Conservation (phyloP, 2,329 filamentous ascomycete species). For the Boeremia exigua region DNA sequence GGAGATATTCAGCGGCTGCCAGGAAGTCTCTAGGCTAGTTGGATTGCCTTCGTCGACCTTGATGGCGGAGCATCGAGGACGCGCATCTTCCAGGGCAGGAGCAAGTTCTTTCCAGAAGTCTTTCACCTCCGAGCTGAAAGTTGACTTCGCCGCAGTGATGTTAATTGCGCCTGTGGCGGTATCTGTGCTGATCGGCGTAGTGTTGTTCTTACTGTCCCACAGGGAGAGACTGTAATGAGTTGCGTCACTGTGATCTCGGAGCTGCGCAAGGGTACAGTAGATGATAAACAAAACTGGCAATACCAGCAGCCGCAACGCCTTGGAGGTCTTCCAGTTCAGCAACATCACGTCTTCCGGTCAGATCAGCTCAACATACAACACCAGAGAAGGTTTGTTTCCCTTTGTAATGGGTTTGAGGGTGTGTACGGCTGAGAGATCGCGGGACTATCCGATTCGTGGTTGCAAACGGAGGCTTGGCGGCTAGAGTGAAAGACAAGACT, state of each 20-base stretch:
- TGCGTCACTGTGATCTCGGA: not conserved
- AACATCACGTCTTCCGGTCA: not conserved
- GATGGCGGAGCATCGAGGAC: conserved; percentile 23
- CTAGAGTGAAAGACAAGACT: not conserved
- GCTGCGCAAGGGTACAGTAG: not conserved
- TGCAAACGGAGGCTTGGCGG: not conserved
- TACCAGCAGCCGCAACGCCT: conserved; percentile 1
- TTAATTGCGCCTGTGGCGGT: not conserved
- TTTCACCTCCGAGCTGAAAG: not conserved
- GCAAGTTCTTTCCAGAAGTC: conserved; percentile 9
- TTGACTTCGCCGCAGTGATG: conserved; percentile 2
- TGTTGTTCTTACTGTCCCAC: not conserved
- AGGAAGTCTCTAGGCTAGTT: conserved; percentile 10
- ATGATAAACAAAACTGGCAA: conserved; percentile 1
- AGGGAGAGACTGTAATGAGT: not conserved
- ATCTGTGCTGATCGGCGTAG: not conserved
- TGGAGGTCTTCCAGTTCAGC: not conserved
- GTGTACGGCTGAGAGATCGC: not conserved
- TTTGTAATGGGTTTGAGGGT: not conserved
- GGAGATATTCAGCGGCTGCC: conserved; percentile 18
- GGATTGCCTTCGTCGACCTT: conserved; percentile 16
- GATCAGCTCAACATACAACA: not conserved
- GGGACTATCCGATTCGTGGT: not conserved
- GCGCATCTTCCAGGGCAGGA: conserved; percentile 10
- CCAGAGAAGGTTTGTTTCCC: not conserved